A percentile compares a stretch with the other conserved stretches of the same genome.
These are phyloP conservation scores for Penicillium fuscoglaucum DNA, from an alignment of 2,329 filamentous ascomycete genomes.

Conservation along the genomic window DNA sequence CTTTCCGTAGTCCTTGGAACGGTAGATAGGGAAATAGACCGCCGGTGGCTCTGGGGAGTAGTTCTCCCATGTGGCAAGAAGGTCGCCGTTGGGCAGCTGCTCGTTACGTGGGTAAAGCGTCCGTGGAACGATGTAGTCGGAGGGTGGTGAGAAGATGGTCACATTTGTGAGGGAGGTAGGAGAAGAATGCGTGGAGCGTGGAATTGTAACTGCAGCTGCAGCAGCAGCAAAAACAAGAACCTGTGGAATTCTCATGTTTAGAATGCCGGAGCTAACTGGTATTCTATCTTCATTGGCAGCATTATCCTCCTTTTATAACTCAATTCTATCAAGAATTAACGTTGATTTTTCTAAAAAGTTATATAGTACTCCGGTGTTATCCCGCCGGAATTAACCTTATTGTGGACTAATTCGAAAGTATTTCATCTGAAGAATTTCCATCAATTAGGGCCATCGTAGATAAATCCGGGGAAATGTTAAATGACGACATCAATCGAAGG, in stretches of 20 bases:
- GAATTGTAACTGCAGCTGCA: constrained; percentile 12
- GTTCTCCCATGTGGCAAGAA: constrained; percentile 58
- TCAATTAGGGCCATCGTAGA: constrained; percentile 8
- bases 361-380: constrained; percentile 10
- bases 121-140: constrained; percentile 48
- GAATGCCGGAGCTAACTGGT: not conserved
- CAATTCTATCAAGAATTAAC: not conserved
- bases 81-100: constrained; percentile 46
- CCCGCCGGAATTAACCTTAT: constrained; percentile 27
- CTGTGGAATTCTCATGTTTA: constrained; percentile 18
- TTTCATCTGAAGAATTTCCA: constrained; percentile 12
- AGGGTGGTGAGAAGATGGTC: constrained; percentile 47
- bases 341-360: not conserved
- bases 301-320: constrained; percentile 7
- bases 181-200: constrained; percentile 9
- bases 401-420: constrained; percentile 12
- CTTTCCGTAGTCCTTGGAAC: constrained; percentile 55
- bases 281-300: not conserved
- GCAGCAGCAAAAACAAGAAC: constrained; percentile 14
- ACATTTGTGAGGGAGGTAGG: constrained; percentile 33
- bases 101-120: constrained; percentile 55
- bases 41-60: constrained; percentile 56
- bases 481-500: not conserved
- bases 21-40: constrained; percentile 54
- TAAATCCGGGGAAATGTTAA: constrained; percentile 2